Conservation (phyloP, 257 asterid species). For the Jacaranda mimosifolia region DNA sequence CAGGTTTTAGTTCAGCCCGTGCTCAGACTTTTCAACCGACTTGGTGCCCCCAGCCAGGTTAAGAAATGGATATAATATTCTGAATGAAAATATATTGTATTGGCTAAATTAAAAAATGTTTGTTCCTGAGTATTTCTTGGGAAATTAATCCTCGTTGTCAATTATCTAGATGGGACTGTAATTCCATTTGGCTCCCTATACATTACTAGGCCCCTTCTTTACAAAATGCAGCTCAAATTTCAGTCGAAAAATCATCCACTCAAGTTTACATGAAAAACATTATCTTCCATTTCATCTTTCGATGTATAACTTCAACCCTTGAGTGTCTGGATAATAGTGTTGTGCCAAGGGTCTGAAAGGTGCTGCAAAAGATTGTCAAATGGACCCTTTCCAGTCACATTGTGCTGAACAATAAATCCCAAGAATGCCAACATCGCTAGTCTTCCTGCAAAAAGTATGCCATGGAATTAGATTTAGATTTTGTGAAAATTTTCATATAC, state of each 20-base stretch:
- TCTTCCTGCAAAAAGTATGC: slow-evolving; percentile 66
- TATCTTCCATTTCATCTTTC: neutral
- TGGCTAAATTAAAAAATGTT: neutral
- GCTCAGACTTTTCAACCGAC: neutral
- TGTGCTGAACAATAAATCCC: slow-evolving; percentile 91
- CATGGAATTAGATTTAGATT: neutral
- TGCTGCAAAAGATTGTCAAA: slow-evolving; percentile 95
- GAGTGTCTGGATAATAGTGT: slow-evolving; percentile 62
- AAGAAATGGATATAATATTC: slow-evolving; percentile 25
- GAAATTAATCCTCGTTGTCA: slow-evolving; percentile 14
- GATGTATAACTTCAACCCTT: slow-evolving; percentile 28
- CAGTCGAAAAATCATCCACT: slow-evolving; percentile 39
- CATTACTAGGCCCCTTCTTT: slow-evolving; percentile 46
- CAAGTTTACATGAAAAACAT: slow-evolving; percentile 35
- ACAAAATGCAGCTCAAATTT: slow-evolving; percentile 48
- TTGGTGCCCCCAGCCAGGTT: neutral
- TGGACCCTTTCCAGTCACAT: slow-evolving; percentile 91
- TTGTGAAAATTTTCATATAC: no score
- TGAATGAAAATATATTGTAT: slow-evolving; percentile 25
- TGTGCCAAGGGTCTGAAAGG: slow-evolving; percentile 33
- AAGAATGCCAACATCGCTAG: slow-evolving; percentile 96
- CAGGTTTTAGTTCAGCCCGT: slow-evolving; percentile 26
- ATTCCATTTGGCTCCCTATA: slow-evolving; percentile 53
- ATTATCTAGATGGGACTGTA: slow-evolving; percentile 2
- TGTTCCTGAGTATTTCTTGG: slow-evolving; percentile 9